Conservation (phyloP, 2,329 filamentous ascomycete species). For the Lecanicillium sp. region DNA sequence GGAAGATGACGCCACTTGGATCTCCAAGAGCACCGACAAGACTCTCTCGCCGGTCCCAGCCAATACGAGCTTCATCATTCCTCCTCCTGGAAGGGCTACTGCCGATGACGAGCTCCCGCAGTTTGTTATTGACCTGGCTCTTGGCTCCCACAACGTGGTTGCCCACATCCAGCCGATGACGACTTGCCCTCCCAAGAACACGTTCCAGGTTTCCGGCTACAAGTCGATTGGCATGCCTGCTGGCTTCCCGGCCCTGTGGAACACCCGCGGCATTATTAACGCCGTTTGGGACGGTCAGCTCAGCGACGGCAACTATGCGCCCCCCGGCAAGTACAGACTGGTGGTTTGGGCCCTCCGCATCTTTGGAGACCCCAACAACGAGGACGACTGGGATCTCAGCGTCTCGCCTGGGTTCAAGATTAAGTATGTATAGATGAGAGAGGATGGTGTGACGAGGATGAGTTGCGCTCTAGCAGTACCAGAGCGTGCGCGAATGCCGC, state of each 20-base stretch:
- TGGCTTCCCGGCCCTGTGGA: constrained; percentile 30
- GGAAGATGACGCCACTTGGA: constrained; percentile 19
- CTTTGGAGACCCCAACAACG: constrained; percentile 37
- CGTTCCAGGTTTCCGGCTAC: constrained; percentile 27
- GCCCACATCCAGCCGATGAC: constrained; percentile 35
- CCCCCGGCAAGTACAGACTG: constrained; percentile 42
- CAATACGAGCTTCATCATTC: constrained; percentile 34
- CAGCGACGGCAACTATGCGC: constrained; percentile 37
- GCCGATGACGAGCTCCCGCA: constrained; percentile 26
- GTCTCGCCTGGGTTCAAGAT: constrained; percentile 37
- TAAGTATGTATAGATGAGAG: constrained; percentile 23
- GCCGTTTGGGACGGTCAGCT: constrained; percentile 39
- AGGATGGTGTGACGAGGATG: not conserved
- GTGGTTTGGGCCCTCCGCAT: constrained; percentile 40
- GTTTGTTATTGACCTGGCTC: constrained; percentile 31
- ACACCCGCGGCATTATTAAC: constrained; percentile 16
- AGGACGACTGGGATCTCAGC: constrained; percentile 38
- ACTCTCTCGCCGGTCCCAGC: constrained; percentile 16
- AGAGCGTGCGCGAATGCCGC: not conserved
- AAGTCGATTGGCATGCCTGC: constrained; percentile 34
- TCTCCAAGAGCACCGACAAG: constrained; percentile 27
- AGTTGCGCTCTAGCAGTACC: not conserved
- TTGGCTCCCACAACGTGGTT: constrained; percentile 37
- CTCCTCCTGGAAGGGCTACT: constrained; percentile 28
- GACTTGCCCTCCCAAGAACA: constrained; percentile 18